Evolutionary conservation across 2,329 filamentous ascomycete genomes (phyloP).

Genomic region (Furcasterigmium sp.): DNA sequence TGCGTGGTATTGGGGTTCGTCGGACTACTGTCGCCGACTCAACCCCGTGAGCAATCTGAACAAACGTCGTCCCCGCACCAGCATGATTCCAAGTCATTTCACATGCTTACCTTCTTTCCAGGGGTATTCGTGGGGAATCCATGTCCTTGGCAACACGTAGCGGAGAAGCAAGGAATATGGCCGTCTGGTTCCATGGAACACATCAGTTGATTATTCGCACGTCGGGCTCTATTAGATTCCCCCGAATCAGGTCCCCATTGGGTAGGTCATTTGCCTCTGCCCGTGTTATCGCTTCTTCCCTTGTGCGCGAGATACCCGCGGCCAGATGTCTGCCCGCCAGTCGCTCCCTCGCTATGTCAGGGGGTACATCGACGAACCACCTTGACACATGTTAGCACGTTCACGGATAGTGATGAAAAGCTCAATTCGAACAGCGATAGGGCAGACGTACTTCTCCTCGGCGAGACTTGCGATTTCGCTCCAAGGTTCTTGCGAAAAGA

Average conservation of each 20-base stretch:
- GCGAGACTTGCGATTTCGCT: conserved; percentile 33
- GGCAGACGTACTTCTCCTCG: conserved; percentile 29
- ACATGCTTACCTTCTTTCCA: too few relatives aligned
- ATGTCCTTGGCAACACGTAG: too few relatives aligned
- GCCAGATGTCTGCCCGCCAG: conserved; percentile 18
- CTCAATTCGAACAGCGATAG: not conserved
- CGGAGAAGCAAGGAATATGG: too few relatives aligned
- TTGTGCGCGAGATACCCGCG: conserved; percentile 19
- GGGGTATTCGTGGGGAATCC: too few relatives aligned
- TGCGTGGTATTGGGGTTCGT: too few relatives aligned
- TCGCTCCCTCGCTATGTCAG: conserved; percentile 15
- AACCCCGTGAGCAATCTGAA: too few relatives aligned
- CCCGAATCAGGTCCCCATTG: conserved; percentile 19
- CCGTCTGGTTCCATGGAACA: too few relatives aligned
- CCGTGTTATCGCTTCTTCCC: conserved; percentile 15
- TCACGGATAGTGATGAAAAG: too few relatives aligned
- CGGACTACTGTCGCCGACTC: too few relatives aligned
- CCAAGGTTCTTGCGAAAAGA: conserved; percentile 40
- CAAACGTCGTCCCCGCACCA: too few relatives aligned
- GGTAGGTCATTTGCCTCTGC: conserved; percentile 22
- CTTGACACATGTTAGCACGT: conserved; percentile 4
- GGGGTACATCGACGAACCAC: conserved; percentile 21
- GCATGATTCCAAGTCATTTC: too few relatives aligned
- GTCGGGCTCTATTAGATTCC: conserved; percentile 16
- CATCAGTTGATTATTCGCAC: conserved; percentile 17